These are phyloP conservation scores for Crataegus laevigata DNA, from an alignment of 306 rosid species.

Conservation along the genomic window DNA sequence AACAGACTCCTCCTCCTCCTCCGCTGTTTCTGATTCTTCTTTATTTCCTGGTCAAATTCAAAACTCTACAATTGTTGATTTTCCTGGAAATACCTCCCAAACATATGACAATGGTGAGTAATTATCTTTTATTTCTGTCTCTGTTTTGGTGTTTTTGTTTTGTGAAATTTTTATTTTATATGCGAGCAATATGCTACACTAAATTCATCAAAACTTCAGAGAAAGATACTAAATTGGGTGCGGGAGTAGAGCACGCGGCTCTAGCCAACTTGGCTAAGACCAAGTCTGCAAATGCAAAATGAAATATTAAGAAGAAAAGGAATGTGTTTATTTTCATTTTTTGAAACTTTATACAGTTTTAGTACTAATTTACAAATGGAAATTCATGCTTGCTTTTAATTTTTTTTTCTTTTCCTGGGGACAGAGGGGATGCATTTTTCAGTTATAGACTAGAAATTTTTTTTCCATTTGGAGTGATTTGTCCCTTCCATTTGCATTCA, in stretches of 20 bases:
- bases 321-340: too few relatives aligned
- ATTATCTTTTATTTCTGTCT: background rate
- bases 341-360: too few relatives aligned
- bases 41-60: constrained; percentile 2
- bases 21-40: background rate
- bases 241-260: too few relatives aligned
- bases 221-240: too few relatives aligned
- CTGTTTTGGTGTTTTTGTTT: background rate
- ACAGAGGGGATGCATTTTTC: background rate
- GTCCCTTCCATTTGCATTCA: background rate
- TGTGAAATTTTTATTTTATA: too few relatives aligned
- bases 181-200: too few relatives aligned
- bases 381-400: background rate
- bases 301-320: too few relatives aligned
- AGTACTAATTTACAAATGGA: background rate
- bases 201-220: too few relatives aligned
- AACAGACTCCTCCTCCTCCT: constrained; percentile 6
- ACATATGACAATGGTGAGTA: constrained; percentile 23
- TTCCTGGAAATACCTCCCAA: constrained; percentile 11
- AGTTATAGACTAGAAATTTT: background rate
- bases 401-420: background rate
- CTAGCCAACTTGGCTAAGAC: too few relatives aligned
- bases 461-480: background rate
- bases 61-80: constrained; percentile 1
- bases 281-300: too few relatives aligned